Base-by-base conservation (phyloP, 2,329 filamentous ascomycete genomes). In the Venturia nashicola region DNA sequence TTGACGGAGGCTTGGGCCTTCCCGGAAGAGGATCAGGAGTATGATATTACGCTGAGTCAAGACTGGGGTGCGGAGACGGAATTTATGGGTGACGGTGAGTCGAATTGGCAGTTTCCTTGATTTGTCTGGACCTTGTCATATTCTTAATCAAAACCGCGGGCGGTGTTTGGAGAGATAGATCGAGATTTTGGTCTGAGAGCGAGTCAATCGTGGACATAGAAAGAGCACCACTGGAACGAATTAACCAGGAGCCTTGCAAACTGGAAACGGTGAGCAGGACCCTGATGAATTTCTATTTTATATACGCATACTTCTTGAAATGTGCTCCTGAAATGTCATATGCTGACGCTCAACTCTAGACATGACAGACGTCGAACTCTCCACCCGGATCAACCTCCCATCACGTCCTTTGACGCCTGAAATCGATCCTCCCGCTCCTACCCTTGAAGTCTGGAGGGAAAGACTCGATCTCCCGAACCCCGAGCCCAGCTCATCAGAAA, bases 351-450 rank as follows among this genome's bases (percentile, higher is more conserved):
- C 5, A n/a, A n/a, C 23, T 16, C 14, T 36, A 57, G 51, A 36
- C 8, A 57, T 36, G 9, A 36, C 51, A 18, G 51, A 57, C 51
- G 51, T 57, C 8, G 27, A 57, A 57, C 16, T 57, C 6, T 57
- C 51, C 51, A 36, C 27, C 14, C 44, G 36, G 20, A 42, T 60
- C 64, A 55, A 20, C 34, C 18, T 61, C 12, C 63, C 59, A n/a
- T 61, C 57, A 14, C 42, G 63, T 32, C 59, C 63, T 34, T 44
- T 65, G 36, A 65, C 63, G 16, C 63, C 63, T 20, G 63, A 65
- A 20, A 62, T 65, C 59, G 63, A 65, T 44, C 63, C 63, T 32
- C 63, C 63, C 8, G 63, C 59, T 34, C 63, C 63, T 8, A 61
- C 63, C 9, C 27, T 65, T 16, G 63, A 40, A 34, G 59, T 43